phyloP scores from a whole-genome alignment of 2,329 filamentous ascomycete genomes.

The Aquanectria penicillioides region DNA sequence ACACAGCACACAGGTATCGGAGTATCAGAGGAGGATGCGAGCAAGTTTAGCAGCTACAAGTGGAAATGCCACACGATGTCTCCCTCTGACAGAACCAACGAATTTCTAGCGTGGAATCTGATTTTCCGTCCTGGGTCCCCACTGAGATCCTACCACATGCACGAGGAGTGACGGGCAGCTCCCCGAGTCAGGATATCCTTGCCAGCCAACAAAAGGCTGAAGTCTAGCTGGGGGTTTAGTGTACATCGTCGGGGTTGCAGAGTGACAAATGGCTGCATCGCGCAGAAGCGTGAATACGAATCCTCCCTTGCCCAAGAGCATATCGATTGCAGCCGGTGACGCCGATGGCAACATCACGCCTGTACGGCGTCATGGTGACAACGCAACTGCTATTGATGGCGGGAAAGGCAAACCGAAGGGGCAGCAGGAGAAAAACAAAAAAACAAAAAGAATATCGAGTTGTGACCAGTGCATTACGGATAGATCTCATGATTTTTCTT shows the following conservation, averaged over 20 bases:
- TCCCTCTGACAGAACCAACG: not conserved
- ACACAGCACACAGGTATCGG: too few relatives aligned
- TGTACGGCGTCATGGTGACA: too few relatives aligned
- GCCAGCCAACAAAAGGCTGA: not conserved
- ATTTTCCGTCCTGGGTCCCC: not conserved
- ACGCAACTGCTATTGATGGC: not conserved
- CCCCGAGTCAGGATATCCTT: constrained; percentile 9
- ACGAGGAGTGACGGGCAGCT: not conserved
- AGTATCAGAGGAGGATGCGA: too few relatives aligned
- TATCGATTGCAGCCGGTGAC: too few relatives aligned
- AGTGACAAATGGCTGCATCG: not conserved
- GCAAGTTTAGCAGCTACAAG: too few relatives aligned
- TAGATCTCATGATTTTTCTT: too few relatives aligned
- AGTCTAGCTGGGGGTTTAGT: not conserved
- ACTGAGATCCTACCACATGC: not conserved
- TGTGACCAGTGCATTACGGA: too few relatives aligned
- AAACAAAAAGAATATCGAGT: too few relatives aligned
- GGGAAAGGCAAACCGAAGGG: not conserved
- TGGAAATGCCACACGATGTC: too few relatives aligned
- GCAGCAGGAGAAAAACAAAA: too few relatives aligned
- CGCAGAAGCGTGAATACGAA: not conserved
- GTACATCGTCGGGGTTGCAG: too few relatives aligned
- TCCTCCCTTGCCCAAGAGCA: constrained; percentile 1
- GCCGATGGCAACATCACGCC: too few relatives aligned
- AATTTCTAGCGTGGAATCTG: not conserved